Evolutionary conservation across 176 grass and related monocot genomes (phyloP).

Genomic region (Zizania latifolia): DNA sequence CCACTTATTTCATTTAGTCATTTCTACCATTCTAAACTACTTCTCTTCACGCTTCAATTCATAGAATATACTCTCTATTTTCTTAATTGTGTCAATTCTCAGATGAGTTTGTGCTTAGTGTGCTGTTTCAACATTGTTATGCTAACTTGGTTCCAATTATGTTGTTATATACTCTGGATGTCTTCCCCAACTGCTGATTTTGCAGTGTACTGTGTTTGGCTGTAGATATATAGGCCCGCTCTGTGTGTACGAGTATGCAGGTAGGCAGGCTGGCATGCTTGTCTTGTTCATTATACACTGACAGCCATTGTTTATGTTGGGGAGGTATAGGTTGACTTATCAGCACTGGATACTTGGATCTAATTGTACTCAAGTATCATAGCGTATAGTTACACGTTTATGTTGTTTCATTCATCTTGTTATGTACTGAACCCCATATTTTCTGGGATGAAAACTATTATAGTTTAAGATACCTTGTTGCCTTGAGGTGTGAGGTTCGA

Average conservation of each 20-base stretch:
- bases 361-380: background rate
- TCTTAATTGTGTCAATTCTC: background rate
- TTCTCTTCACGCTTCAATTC: background rate
- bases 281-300: background rate
- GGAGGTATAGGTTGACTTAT: background rate
- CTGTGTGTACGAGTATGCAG: background rate
- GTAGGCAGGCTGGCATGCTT: background rate
- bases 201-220: background rate
- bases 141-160: background rate
- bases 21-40: background rate
- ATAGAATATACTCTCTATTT: background rate
- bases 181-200: background rate
- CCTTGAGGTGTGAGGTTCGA: background rate
- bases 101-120: background rate
- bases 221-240: background rate
- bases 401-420: background rate
- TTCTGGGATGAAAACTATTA: background rate
- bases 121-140: background rate
- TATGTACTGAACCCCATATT: background rate
- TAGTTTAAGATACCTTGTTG: background rate
- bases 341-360: background rate
- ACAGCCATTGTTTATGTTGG: background rate
- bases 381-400: background rate
- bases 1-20: background rate
- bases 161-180: background rate